Evolutionary conservation across 2,329 filamentous ascomycete genomes (phyloP), one percentile per base, ranked within the genome.

Genomic region (Seiridium cupressi): DNA sequence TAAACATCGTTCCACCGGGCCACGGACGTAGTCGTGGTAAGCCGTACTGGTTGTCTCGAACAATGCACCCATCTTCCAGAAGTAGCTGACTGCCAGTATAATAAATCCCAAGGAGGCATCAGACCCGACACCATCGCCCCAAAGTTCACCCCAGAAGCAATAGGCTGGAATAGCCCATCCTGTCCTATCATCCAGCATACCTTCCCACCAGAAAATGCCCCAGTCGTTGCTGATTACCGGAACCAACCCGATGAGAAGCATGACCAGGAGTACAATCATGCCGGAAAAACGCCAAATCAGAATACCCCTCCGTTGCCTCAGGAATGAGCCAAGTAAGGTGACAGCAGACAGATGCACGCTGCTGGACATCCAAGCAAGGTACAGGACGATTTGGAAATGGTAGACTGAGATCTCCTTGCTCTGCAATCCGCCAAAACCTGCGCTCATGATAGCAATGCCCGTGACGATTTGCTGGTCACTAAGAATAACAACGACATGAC

Each of bases 351-450:
- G 58, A n/a, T 60, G 58, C 35, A 56, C 51, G 36, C 51, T 55
- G 51, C 51, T 60, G 13, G 58, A 60, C 51, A 60, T 55, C 58
- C 58, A 60, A 11, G 58, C 58, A 26, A 60, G 38, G 46, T 60
- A 60, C 18, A 60, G 51, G 34, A 60, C 51, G 35, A 60, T 49
- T 44, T 56, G 58, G 18, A 42, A 60, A 18, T 56, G 58, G 46
- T 60, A 60, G 34, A 54, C 58, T 35, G 58, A 55, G 6, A 60
- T 36, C 13, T 38, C 26, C 1, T 36, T 35, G 31, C 13, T 34
- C 13, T 32, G 51, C 35, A 48, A 55, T 44, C 51, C 51, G 40
- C 31, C 18, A 32, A 55, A 60, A 7, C 58, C 58, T 18, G 58
- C 58, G 35, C 44, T 42, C 58, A 60, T 51, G 53, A 60, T 60